Conservation (phyloP, 2,329 filamentous ascomycete genomes). For the Fusarium verrucosum region DNA sequence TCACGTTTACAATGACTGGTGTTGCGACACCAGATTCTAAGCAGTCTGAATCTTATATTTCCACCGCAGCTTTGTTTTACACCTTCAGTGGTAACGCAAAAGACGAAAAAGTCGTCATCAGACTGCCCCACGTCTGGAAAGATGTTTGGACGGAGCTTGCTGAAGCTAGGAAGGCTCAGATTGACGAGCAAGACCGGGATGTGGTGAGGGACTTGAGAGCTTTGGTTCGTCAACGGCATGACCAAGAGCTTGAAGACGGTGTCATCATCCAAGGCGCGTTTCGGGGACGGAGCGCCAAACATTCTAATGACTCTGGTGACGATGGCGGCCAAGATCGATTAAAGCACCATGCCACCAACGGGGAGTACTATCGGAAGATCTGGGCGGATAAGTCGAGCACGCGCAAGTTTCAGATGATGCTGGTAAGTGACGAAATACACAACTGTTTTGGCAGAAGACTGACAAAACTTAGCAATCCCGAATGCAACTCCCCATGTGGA, state of each 20-base stretch:
- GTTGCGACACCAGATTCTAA: conserved; percentile 77
- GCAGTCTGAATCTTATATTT: conserved; percentile 88
- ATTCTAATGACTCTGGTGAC: conserved; percentile 59
- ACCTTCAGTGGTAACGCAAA: conserved; percentile 80
- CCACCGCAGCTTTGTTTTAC: conserved; percentile 82
- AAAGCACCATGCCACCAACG: conserved; percentile 51
- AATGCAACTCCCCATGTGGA: conserved; percentile 88
- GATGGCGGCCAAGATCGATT: conserved; percentile 57
- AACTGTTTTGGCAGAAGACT: conserved; percentile 3
- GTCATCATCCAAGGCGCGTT: conserved; percentile 82
- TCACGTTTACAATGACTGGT: conserved; percentile 76
- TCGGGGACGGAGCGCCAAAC: conserved; percentile 65
- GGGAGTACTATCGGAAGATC: conserved; percentile 64
- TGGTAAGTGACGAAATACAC: conserved; percentile 55
- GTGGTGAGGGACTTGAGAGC: conserved; percentile 73
- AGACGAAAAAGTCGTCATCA: conserved; percentile 85
- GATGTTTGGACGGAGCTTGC: conserved; percentile 86
- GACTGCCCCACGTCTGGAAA: conserved; percentile 82
- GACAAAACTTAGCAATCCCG: conserved; percentile 61
- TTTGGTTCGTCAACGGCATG: conserved; percentile 73
- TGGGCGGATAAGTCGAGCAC: conserved; percentile 68
- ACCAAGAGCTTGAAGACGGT: conserved; percentile 76
- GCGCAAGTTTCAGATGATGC: conserved; percentile 79
- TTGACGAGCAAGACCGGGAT: conserved; percentile 75
- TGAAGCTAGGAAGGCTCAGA: conserved; percentile 72